Base-by-base conservation (phyloP, 768 basidiomycete species). In the Galerina sulciceps region DNA sequence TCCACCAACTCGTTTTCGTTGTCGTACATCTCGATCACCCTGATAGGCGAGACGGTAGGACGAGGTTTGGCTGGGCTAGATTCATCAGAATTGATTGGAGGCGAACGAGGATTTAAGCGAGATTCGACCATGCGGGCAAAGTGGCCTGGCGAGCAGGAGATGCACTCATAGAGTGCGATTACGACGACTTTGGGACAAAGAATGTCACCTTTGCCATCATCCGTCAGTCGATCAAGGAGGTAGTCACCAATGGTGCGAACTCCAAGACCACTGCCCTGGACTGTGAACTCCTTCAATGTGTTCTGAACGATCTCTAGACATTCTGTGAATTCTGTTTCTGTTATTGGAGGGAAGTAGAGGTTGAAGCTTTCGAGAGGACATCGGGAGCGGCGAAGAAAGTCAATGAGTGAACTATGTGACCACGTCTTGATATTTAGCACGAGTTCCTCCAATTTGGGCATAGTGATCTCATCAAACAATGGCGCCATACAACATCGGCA, bases 331-430 rank as follows among this genome's bases (percentile, higher is more conserved):
- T 66, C 58, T 13, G 20, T 8, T 42, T 66, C 69, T 10, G 58
- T 38, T 3, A 67, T 13, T 13, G 58, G 59, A 6, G 65, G 42
- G 36, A 64, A 65, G 50, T 65, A 68, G 8, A 70, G 37, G 38
- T 65, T 62, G 55, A 67, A 55, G 48, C 60, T 69, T 56, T 66
- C 59, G 11, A 69, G 47, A 2, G 65, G 66, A 56, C 63, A 67
- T 5, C 55, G 49, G 3, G 66, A 69, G 10, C 68, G 65, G 22
- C 36, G 60, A 13, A 69, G 55, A 41, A 67, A 55, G 20, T 23
- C 18, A 5, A 47, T 43, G 22, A 67, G 37, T 9, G 64, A 34
- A 8, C 41, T 15, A 20, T 64, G 60, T 17, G 62, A 62, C 67
- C 65, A 69, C 6, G 53, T 42, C 2, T 36, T 50, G 37, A 64